These are phyloP conservation scores for Fusarium chuoi DNA, from an alignment of 2,329 filamentous ascomycete genomes.

Conservation along the genomic window DNA sequence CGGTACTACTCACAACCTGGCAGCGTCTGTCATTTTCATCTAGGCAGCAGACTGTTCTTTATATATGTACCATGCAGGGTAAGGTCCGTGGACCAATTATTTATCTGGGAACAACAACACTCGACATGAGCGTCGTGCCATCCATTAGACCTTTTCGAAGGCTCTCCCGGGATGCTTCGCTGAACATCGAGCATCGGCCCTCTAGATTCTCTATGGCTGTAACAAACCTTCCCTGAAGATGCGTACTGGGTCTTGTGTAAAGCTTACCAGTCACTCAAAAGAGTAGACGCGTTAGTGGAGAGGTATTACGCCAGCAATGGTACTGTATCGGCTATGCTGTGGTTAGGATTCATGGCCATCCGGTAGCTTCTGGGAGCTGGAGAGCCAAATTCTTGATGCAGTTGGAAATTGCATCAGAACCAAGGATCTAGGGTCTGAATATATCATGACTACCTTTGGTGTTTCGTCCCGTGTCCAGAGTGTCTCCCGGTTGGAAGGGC, in stretches of 20 bases:
- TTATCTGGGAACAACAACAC: too few relatives aligned
- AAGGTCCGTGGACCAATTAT: too few relatives aligned
- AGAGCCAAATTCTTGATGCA: not conserved
- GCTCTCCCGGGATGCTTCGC: not conserved
- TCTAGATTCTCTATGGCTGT: not conserved
- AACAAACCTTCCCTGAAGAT: not conserved
- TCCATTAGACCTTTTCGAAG: not conserved
- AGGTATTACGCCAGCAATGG: not conserved
- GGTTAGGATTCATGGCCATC: not conserved
- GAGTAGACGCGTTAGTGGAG: not conserved
- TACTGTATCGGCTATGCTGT: not conserved
- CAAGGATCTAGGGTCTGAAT: not conserved
- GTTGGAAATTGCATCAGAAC: not conserved
- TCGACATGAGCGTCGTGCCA: rapidly evolving
- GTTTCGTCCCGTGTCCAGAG: not conserved
- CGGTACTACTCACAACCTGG: too few relatives aligned
- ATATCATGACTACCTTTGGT: rapidly evolving
- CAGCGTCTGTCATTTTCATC: too few relatives aligned
- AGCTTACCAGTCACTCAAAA: rapidly evolving
- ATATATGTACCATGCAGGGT: too few relatives aligned
- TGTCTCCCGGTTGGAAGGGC: too few relatives aligned
- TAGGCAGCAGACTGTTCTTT: too few relatives aligned
- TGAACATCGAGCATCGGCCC: not conserved
- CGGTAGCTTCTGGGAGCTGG: rapidly evolving
- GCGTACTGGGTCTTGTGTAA: not conserved